These are phyloP conservation scores for Fusarium ambrosium DNA, from an alignment of 2,329 filamentous ascomycete species.

Conservation along the genomic window DNA sequence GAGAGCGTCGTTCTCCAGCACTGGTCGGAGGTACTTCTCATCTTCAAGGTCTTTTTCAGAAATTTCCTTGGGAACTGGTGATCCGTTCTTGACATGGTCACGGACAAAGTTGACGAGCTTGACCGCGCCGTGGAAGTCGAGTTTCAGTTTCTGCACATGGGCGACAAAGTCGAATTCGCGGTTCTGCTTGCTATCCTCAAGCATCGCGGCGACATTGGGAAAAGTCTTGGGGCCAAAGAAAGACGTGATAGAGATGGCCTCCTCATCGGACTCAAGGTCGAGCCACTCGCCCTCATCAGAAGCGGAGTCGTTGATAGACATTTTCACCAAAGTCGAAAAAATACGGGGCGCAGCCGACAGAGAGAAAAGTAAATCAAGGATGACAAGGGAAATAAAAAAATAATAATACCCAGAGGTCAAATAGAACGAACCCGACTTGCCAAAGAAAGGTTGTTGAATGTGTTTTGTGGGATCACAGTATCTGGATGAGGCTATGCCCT, in stretches of 20 bases:
- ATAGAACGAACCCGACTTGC: slow-evolving; percentile 16
- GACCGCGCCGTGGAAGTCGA: slow-evolving; percentile 81
- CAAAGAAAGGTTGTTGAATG: slow-evolving; percentile 34
- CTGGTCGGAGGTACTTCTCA: slow-evolving; percentile 85
- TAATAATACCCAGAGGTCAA: slow-evolving; percentile 9
- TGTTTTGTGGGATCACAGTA: slow-evolving; percentile 50
- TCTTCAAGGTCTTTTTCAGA: slow-evolving; percentile 75
- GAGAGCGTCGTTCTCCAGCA: slow-evolving; percentile 89
- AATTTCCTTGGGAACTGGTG: slow-evolving; percentile 68
- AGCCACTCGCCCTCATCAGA: slow-evolving; percentile 65
- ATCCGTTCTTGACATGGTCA: slow-evolving; percentile 59
- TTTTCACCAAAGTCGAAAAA: slow-evolving; percentile 33
- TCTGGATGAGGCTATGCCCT: slow-evolving; percentile 54
- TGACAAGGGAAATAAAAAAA: slow-evolving; percentile 5
- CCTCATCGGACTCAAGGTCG: slow-evolving; percentile 73
- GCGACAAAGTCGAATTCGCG: slow-evolving; percentile 76
- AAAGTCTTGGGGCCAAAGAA: slow-evolving; percentile 78
- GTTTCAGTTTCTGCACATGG: slow-evolving; percentile 66
- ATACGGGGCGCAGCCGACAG: slow-evolving; percentile 53
- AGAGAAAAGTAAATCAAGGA: slow-evolving; percentile 53
- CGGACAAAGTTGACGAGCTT: slow-evolving; percentile 81
- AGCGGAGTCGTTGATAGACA: slow-evolving; percentile 48
- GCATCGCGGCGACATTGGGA: slow-evolving; percentile 73
- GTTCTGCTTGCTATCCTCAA: slow-evolving; percentile 76
- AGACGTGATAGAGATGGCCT: slow-evolving; percentile 73